Base-by-base conservation (phyloP, 2,329 filamentous ascomycete species). In the Alternaria alternata region DNA sequence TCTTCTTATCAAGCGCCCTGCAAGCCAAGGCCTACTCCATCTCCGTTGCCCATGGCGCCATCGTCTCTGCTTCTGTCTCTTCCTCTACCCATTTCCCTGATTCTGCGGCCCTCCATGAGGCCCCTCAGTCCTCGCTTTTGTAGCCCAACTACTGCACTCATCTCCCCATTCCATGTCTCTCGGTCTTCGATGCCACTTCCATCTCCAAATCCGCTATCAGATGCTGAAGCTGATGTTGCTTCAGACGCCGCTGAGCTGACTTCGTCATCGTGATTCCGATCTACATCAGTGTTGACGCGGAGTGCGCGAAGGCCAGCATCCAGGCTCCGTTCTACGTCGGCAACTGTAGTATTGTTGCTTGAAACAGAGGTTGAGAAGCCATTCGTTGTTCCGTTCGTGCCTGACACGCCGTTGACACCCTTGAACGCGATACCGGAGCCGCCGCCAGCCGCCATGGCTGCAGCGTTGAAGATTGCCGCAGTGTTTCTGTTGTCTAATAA, bases 381-480 rank as follows among this genome's bases (percentile, higher is more conserved):
- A 47, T 76, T 75, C 4, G 68, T 59, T 2, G 63, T 67, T 6
- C 74, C 74, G 34, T 76, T 75, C n/a, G 65, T 63, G 8, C 59
- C 57, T 5, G 68, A 66, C 0, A 71, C 62, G 24, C 72, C 70
- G 44, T 76, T 75, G 14, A 74, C 70, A 18, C 75, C 70, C 22
- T 72, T 71, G 71, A 88, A 92, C 54, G 91, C 89, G 28, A 94
- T 92, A 48, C 92, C 91, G 48, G 93, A 88, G 0, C 95, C 95
- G 26, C 95, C 94, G 11, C 95, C 95, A 1, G 95, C 95, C 0
- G 94, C 95, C 95, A 98, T 98, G 54, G 95, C 95, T 0, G 94
- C 95, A 0, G 95, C 95, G 67, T 99, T 99, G 83, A 99, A 99
- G 0, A 99, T 94, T 6, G 95, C 95, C 0, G 95, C 95, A 0